These are phyloP conservation scores for Clonostachys sp. DNA, from an alignment of 2,329 filamentous ascomycete genomes.

Conservation along the genomic window DNA sequence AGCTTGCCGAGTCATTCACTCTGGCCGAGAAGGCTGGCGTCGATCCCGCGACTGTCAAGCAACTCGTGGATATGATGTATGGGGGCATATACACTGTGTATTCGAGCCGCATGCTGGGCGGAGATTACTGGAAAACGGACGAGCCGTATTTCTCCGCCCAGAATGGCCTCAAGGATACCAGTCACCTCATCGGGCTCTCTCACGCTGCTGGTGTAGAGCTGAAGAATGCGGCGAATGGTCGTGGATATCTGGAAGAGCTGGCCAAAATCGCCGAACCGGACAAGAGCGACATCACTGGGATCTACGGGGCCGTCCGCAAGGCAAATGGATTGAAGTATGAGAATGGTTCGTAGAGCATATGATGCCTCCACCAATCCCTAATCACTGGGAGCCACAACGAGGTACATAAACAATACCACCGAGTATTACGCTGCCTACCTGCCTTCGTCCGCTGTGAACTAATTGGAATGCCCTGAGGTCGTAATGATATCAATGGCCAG, in stretches of 20 bases:
- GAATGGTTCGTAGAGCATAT: conserved; percentile 33
- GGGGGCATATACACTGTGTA: conserved; percentile 74
- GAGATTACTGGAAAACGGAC: conserved; percentile 72
- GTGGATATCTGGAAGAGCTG: conserved; percentile 64
- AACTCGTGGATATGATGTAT: conserved; percentile 70
- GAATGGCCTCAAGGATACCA: conserved; percentile 75
- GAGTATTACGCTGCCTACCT: no score
- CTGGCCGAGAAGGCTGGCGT: conserved; percentile 78
- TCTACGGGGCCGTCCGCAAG: conserved; percentile 76
- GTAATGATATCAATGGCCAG: no score
- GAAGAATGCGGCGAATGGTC: conserved; percentile 60
- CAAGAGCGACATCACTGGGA: conserved; percentile 73
- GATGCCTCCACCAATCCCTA: no score
- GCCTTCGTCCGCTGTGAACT: no score
- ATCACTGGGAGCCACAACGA: no score
- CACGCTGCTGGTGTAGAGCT: conserved; percentile 56
- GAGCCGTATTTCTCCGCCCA: conserved; percentile 82
- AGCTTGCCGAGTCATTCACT: conserved; percentile 72
- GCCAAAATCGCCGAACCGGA: conserved; percentile 59
- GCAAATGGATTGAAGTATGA: conserved; percentile 73
- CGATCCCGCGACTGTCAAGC: conserved; percentile 63
- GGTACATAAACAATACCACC: no score
- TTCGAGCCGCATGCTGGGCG: conserved; percentile 66
- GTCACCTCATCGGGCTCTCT: conserved; percentile 69
- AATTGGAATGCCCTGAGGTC: no score